Base-by-base conservation (phyloP, 2,329 filamentous ascomycete species). In the Beauveria medogensis region DNA sequence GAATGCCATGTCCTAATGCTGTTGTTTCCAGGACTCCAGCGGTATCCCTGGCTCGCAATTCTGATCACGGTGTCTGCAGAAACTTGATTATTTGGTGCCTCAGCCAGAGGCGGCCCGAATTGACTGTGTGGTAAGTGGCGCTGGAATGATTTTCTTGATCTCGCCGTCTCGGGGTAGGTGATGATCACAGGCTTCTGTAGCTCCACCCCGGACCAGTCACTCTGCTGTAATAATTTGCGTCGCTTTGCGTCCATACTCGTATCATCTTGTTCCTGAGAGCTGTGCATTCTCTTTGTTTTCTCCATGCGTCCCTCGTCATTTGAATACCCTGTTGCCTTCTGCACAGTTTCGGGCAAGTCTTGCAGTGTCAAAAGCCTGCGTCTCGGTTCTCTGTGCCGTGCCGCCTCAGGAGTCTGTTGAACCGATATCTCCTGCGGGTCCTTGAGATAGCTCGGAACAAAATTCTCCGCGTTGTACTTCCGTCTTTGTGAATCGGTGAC, bases 151-250 rank as follows among this genome's bases (percentile, higher is more conserved):
- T 12, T 61, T 20, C 34, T 37, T 48, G 51, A 55, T 34, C 51
- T 30, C 14, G 58, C 22, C 9, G 40, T 55, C 22, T 60, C 51
- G 6, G 67, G 60, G 48, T 66, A 68, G 12, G 67, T 62, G 8
- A 67, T 60, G 2, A 62, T 48, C 16, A 71, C 62, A 9, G 69
- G 64, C 53, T 72, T 74, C 51, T 74, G 72, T 12, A 71, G 55
- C 20, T 62, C 63, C 7, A 73, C 62, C 3, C 73, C 71, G 0
- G 67, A 69, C 72, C 73, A 75, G 44, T 66, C 65, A 18, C 28
- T 28, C 34, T 64, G 56, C 43, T 63, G 55, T 7, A 67, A 54
- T 37, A 67, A 47, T 22, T 52, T 63, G 7, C 60, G 60, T 41
- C 63, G 63, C 53, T 66, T 66, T 10, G 26, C 55, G 3, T 66